Evolutionary conservation across 2,329 filamentous ascomycete genomes (phyloP).

Genomic region (Ascosphaera aggregata): DNA sequence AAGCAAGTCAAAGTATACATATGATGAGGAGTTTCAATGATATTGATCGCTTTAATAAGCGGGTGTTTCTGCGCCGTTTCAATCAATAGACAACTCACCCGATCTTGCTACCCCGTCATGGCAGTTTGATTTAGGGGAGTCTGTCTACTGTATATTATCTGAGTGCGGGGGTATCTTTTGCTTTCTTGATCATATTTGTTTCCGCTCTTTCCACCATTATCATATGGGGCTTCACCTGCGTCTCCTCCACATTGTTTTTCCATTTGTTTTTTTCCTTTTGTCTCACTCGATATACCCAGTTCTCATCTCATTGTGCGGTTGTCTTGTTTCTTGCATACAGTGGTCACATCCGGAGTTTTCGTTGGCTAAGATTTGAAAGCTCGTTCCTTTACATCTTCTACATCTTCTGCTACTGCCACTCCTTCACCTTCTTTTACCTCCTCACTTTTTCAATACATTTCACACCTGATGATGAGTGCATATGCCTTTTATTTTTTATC

Average conservation of each 20-base stretch:
- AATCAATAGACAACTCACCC: slow-evolving; percentile 5
- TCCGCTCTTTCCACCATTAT: neutral
- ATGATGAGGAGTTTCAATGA: slow-evolving; percentile 18
- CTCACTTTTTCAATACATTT: no score
- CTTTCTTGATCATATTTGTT: no score
- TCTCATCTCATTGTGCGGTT: slow-evolving; percentile 5
- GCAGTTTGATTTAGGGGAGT: no score
- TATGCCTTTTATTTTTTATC: no score
- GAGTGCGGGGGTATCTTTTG: no score
- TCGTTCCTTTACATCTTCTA: no score
- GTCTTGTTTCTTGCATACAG: neutral
- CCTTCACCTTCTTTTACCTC: no score
- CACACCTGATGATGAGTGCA: no score
- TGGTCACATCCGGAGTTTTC: neutral
- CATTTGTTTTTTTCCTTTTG: slow-evolving; percentile 3
- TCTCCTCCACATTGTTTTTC: slow-evolving; percentile 1
- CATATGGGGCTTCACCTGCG: neutral
- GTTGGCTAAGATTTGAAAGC: no score
- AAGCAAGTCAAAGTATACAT: slow-evolving; percentile 7
- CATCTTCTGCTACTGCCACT: no score
- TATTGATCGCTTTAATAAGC: slow-evolving; percentile 15
- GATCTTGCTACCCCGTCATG: no score
- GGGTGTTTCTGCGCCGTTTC: slow-evolving; percentile 16
- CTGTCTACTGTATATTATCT: no score
- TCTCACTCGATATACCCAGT: slow-evolving; percentile 4